Evolutionary conservation across 306 rosid genomes (phyloP), one percentile per base, ranked within the genome.

Genomic region (Corylus heterophylla): DNA sequence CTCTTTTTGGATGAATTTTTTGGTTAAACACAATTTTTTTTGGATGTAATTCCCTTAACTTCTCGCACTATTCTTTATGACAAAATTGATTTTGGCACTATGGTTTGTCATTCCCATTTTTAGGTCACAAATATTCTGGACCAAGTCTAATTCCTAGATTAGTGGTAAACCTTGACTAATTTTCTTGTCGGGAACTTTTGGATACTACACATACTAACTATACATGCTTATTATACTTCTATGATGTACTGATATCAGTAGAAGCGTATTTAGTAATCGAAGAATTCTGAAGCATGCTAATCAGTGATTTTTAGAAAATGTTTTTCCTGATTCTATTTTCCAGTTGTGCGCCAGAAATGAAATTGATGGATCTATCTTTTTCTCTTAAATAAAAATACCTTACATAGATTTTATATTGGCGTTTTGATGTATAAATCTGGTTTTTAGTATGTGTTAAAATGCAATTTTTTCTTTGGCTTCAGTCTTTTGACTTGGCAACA

Each of bases 401-500:
- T 8, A 10, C 37, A 3, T 58, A 22, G 66, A 58, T 58, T n/a
- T 59, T 3, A 58, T 25, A 4, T 55, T 4, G 25, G 16, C 3
- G 14, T 3, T 25, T 59, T 10, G 66, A 3, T 59, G 5, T 59
- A 22, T 25, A 11, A 59, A 59, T 59, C 31, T 8, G 66, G 66
- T 59, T 59, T 58, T 22, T 14, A 3, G 64, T 78, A 17, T 71
- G 29, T 59, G 49, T 59, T 73, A 47, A 62, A 50, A 27, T 78
- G 62, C 31, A 37, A 20, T 50, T 44, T 68, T 62, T 78, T 83
- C 47, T 14, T 4, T 59, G 59, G 31, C 51, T 74, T 54, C 82
- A 92, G 97, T 83, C 86, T 54, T 93, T 95, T 85, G 99, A 95
- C 87, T 81, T 95, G 88, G 94, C 91, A 80, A 90, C 90, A 64